These are phyloP conservation scores for Astrocystis sublimbata DNA, from an alignment of 495 filamentous ascomycete genomes.

Conservation along the genomic window DNA sequence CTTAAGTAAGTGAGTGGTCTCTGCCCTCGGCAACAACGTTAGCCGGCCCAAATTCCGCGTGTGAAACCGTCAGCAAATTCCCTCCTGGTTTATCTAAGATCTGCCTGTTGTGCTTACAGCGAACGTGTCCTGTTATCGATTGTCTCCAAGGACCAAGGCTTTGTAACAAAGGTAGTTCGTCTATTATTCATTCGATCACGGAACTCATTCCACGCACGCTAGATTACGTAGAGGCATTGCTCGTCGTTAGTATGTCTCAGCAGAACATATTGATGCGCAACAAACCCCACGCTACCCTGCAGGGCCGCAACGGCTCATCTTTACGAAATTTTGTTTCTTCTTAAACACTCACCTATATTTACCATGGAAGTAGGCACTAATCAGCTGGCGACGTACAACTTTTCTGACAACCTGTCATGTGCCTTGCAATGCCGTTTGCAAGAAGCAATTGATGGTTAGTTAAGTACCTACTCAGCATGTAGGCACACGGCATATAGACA, in stretches of 20 bases:
- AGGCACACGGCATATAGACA: too few relatives aligned
- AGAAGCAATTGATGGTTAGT: too few relatives aligned
- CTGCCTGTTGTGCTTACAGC: background rate
- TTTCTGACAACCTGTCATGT: too few relatives aligned
- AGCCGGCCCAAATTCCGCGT: background rate
- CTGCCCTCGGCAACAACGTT: slow-evolving; percentile 3
- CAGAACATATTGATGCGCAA: background rate
- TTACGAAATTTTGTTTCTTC: background rate
- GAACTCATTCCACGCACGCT: too few relatives aligned
- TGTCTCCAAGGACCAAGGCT: too few relatives aligned
- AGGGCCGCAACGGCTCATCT: background rate
- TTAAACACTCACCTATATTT: background rate
- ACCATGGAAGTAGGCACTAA: too few relatives aligned
- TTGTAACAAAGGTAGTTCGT: too few relatives aligned
- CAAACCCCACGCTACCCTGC: background rate
- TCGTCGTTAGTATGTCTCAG: background rate
- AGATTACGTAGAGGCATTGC: too few relatives aligned
- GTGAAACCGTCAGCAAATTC: background rate
- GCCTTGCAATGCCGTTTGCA: too few relatives aligned
- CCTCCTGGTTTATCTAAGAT: background rate
- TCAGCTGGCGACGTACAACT: background rate
- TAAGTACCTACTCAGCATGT: too few relatives aligned
- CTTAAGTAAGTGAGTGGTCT: too few relatives aligned
- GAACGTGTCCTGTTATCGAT: background rate
- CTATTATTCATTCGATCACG: too few relatives aligned